Percentiles rank a stretch among this genome's conserved stretches.
Evolutionary conservation across 2,329 filamentous ascomycete genomes (phyloP).

Genomic region (Metarhizium humberi): DNA sequence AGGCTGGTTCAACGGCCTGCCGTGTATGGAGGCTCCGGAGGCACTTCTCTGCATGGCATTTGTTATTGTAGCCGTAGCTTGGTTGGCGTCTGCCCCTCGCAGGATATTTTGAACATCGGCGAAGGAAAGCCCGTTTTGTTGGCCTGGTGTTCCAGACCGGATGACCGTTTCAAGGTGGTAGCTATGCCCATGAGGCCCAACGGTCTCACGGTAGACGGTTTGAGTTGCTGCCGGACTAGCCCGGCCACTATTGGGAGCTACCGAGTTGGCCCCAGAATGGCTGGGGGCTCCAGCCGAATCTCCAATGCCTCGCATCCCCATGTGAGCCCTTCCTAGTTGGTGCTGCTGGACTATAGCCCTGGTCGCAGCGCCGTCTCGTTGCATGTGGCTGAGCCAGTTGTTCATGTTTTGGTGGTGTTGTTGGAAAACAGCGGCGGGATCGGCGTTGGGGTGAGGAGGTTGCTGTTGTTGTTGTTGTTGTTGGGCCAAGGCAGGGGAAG

Average conservation of each 20-base stretch:
- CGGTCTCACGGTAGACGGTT: constrained; percentile 22
- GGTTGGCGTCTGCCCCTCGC: constrained; percentile 33
- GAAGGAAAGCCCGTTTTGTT: constrained; percentile 25
- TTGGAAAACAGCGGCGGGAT: constrained; percentile 22
- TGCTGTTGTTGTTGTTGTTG: background rate
- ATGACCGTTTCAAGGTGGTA: constrained; percentile 27
- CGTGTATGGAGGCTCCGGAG: constrained; percentile 34
- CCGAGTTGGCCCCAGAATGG: constrained; percentile 10
- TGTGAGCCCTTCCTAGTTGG: constrained; percentile 30
- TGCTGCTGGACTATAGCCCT: constrained; percentile 33
- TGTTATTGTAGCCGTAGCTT: constrained; percentile 37
- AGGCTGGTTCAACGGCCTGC: constrained; percentile 23
- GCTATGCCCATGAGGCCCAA: constrained; percentile 23
- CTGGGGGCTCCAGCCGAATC: constrained; percentile 16
- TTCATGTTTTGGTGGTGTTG: constrained; percentile 34
- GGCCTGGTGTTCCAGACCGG: constrained; percentile 11
- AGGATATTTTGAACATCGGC: constrained; percentile 37
- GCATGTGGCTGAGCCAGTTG: constrained; percentile 37
- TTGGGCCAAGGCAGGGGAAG: constrained; percentile 18
- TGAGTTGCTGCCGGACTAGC: constrained; percentile 17
- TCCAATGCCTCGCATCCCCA: constrained; percentile 31
- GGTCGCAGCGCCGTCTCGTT: constrained; percentile 34
- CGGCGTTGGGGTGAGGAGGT: constrained; percentile 11
- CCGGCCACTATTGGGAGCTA: constrained; percentile 14
- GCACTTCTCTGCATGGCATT: constrained; percentile 43